phyloP scores from a whole-genome alignment of 2,329 filamentous ascomycete genomes.

The Pseudocercospora pini-densiflorae region DNA sequence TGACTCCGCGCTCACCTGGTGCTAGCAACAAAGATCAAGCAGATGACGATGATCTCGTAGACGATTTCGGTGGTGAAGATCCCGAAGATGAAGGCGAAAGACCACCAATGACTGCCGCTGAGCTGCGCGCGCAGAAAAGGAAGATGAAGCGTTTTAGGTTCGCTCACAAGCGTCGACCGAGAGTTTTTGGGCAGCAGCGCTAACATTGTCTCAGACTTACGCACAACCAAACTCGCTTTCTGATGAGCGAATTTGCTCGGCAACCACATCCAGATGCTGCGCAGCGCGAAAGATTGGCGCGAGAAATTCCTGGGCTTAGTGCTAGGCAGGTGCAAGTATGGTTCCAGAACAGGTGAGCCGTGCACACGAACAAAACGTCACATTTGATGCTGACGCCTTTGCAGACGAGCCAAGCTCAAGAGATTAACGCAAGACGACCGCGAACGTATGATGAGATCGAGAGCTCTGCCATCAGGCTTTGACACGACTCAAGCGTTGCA shows the following conservation, averaged over 20 bases:
- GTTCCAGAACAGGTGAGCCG: constrained; percentile 89
- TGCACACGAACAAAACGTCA: constrained; percentile 1
- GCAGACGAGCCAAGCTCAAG: constrained; percentile 65
- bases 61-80: constrained; percentile 42
- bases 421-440: constrained; percentile 64
- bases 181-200: constrained; percentile 15
- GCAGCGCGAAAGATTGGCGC: constrained; percentile 82
- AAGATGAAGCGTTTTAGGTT: constrained; percentile 80
- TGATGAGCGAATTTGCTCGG: constrained; percentile 96
- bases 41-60: constrained; percentile 47
- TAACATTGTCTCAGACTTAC: constrained; percentile 68
- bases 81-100: constrained; percentile 35
- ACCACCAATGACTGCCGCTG: constrained; percentile 50
- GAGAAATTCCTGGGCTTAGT: constrained; percentile 89
- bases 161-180: constrained; percentile 6
- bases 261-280: constrained; percentile 93
- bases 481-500: constrained; percentile 65
- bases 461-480: constrained; percentile 63
- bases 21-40: constrained; percentile 40
- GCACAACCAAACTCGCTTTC: constrained; percentile 93
- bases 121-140: constrained; percentile 54
- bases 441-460: constrained; percentile 64
- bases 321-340: constrained; percentile 95
- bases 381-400: constrained; percentile 19
- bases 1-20: constrained; percentile 50